Evolutionary conservation across 2,329 filamentous ascomycete species (phyloP).

Genomic region (Penicillium concentricum): DNA sequence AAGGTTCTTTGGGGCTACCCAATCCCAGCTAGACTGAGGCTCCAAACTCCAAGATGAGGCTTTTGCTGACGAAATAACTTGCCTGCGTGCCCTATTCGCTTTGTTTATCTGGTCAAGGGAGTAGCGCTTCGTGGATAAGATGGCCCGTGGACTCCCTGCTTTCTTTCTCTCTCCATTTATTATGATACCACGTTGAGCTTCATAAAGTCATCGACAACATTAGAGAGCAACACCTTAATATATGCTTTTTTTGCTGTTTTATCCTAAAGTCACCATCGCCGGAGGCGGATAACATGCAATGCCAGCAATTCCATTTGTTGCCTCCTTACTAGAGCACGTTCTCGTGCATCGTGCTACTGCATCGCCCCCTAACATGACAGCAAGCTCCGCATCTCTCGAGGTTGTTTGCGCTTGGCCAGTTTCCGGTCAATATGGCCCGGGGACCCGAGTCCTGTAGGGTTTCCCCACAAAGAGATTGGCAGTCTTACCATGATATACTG

Average conservation of each 20-base stretch:
- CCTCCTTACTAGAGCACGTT: slow-evolving; percentile 5
- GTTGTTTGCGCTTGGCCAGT: slow-evolving; percentile 48
- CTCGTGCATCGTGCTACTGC: slow-evolving; percentile 16
- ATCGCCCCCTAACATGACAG: slow-evolving; percentile 24
- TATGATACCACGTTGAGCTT: not conserved
- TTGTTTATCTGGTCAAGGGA: not conserved
- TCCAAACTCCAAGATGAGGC: slow-evolving; percentile 14
- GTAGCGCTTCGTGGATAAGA: not conserved
- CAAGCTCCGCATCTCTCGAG: slow-evolving; percentile 20
- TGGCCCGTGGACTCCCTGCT: not conserved
- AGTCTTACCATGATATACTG: not conserved
- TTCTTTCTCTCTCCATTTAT: not conserved
- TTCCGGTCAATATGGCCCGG: slow-evolving; percentile 45
- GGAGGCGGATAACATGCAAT: slow-evolving; percentile 16
- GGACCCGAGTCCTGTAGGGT: slow-evolving; percentile 42
- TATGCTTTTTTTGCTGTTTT: slow-evolving; percentile 9
- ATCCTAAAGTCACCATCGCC: not conserved
- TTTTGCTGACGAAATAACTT: slow-evolving; percentile 17
- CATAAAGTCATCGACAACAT: not conserved
- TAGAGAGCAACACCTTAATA: not conserved
- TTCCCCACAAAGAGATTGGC: not conserved
- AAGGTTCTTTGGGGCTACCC: not conserved
- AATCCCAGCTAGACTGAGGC: slow-evolving; percentile 8
- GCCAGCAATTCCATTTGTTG: slow-evolving; percentile 18
- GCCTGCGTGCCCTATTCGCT: not conserved